Evolutionary conservation across 805 yeast species (phyloP), one percentile per base, ranked within the genome.

Genomic region (Kodamaea kaohsiungensis): DNA sequence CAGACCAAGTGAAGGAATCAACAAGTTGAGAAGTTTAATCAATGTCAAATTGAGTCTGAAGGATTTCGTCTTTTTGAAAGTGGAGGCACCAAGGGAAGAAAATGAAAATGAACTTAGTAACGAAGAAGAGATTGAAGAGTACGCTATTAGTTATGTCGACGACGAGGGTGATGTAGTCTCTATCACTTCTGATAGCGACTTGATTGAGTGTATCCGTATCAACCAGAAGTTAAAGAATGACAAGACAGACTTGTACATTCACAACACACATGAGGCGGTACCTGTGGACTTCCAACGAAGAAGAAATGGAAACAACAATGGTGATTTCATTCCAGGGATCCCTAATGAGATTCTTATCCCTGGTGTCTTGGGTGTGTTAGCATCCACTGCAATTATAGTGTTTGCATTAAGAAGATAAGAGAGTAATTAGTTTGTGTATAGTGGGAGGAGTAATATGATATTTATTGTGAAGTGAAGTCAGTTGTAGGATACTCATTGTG

Each of bases 101-200:
- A 58, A 51, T 13, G 57, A 55, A n/a, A 65, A 56, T 10, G 35
- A 30, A 30, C 35, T 12, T 30, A 30, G 35, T 12, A 15, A 40
- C 9, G 59, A 51, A 16, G 52, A 52, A 37, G 54, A 63, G 49
- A 38, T 56, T 4, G 74, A 71, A 7, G 61, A 56, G 1, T 86
- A 84, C 68, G 91, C 90, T 0, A 80, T 90, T 51, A 85, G 91
- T 53, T 90, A 90, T 60, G 66, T 85, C 30, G 97, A 91, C 63
- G 96, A 90, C 62, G 96, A 91, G 62, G 88, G 89, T 12, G 97
- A 91, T 65, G 72, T 87, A 12, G 89, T 91, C 19, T 85, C 90
- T 0, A 82, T 91, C 39, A 87, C 95, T 0, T 80, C 88, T 2
- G 88, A 87, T 61, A 80, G 79, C 61, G 97, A 91, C 64, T 77